Evolutionary conservation across 768 basidiomycete species (phyloP).

Genomic region (Erythrobasidium yunnanense): DNA sequence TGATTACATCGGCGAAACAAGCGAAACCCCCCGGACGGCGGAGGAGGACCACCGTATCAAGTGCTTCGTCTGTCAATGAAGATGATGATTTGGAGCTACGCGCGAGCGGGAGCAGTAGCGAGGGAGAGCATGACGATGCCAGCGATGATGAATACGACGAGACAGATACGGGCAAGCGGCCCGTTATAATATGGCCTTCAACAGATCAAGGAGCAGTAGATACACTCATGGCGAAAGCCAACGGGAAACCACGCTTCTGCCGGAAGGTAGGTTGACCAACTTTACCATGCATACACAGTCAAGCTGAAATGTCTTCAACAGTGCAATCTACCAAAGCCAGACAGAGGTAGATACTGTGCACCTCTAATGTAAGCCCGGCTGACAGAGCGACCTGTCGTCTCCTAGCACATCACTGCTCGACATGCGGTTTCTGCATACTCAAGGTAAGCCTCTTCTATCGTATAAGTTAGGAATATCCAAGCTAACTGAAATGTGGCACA

Average conservation of each 20-base stretch:
- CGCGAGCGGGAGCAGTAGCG: slow-evolving; percentile 1
- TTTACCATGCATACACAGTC: neutral
- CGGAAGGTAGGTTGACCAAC: neutral
- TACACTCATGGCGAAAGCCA: slow-evolving; percentile 16
- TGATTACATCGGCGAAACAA: neutral
- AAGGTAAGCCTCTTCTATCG: neutral
- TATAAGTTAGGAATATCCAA: neutral
- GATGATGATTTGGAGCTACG: neutral
- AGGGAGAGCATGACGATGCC: neutral
- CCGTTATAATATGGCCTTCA: too few species aligned
- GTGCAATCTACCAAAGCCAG: slow-evolving; percentile 21
- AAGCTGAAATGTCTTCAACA: neutral
- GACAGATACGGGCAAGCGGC: neutral
- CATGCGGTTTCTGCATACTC: slow-evolving; percentile 24
- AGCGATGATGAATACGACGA: slow-evolving; percentile 8
- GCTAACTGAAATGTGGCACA: neutral
- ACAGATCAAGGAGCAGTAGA: neutral
- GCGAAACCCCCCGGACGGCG: neutral
- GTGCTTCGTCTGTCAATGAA: neutral
- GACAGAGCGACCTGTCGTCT: neutral
- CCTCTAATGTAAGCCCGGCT: neutral
- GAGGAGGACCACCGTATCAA: neutral
- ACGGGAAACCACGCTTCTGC: slow-evolving; percentile 19
- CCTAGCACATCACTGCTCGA: slow-evolving; percentile 25
- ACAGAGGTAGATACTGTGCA: neutral